Evolutionary conservation across 176 grass and related monocot genomes (phyloP).

Genomic region (Secale cereale): DNA sequence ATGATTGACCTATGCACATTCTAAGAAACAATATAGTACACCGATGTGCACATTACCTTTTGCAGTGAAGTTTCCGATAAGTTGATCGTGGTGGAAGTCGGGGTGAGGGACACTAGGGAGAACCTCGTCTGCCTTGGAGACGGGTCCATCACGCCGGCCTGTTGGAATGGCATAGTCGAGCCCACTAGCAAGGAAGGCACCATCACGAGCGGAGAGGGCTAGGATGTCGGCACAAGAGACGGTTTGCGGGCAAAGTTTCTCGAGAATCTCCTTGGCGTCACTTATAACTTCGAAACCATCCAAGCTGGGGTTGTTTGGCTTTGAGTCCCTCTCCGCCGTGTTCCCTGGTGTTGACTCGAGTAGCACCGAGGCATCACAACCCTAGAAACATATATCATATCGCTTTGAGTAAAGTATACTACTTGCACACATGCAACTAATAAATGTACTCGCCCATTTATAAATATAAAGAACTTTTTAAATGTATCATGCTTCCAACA

Average conservation of each 20-base stretch:
- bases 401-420: too few species aligned
- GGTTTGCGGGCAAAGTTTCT: constrained; percentile 48
- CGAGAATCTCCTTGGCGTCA: constrained; percentile 21
- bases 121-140: constrained; percentile 19
- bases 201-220: constrained; percentile 38
- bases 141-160: constrained; percentile 23
- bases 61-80: constrained; percentile 1
- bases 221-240: constrained; percentile 88
- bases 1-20: too few species aligned
- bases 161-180: constrained; percentile 11
- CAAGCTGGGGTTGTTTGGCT: constrained; percentile 35
- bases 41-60: not conserved
- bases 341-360: constrained; percentile 24
- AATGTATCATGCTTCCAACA: too few species aligned
- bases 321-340: constrained; percentile 21
- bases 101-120: constrained; percentile 30
- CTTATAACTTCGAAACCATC: constrained; percentile 35
- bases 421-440: too few species aligned
- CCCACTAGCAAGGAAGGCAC: constrained; percentile 2
- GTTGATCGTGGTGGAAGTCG: not conserved
- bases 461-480: too few species aligned
- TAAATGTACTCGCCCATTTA: too few species aligned
- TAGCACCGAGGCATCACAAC: constrained; percentile 47
- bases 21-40: too few species aligned
- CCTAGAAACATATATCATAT: constrained; percentile 6